Percentiles rank a stretch among this genome's conserved stretches.
Conservation (phyloP, 2,329 filamentous ascomycete species). For the Fusarium dlaminii region DNA sequence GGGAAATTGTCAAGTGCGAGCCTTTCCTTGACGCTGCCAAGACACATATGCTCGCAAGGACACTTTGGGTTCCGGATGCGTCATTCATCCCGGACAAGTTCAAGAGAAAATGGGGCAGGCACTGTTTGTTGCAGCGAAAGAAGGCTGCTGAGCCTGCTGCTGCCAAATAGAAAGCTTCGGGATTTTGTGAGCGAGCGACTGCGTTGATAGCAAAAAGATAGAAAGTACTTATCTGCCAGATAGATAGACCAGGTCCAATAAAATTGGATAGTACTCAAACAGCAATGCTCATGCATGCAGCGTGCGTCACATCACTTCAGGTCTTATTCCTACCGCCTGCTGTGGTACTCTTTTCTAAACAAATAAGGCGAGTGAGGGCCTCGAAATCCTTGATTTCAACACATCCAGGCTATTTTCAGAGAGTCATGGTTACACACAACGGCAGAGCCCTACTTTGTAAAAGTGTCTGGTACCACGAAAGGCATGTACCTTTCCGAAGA, state of each 20-base stretch:
- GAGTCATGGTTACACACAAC: not conserved
- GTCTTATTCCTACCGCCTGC: constrained; percentile 7
- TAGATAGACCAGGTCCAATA: not conserved
- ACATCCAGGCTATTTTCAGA: not conserved
- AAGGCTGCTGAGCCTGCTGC: not conserved
- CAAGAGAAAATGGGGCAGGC: constrained; percentile 83
- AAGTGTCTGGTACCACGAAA: not conserved
- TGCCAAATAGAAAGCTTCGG: not conserved
- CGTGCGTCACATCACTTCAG: not conserved
- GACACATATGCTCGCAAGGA: constrained; percentile 78
- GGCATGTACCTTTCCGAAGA: not conserved
- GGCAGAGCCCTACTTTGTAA: not conserved
- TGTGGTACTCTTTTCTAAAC: not conserved
- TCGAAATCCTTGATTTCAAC: not conserved
- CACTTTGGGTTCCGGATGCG: constrained; percentile 83
- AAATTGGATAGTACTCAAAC: not conserved
- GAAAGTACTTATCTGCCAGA: constrained; percentile 3
- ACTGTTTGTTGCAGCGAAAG: constrained; percentile 80
- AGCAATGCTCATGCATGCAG: not conserved
- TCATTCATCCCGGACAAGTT: constrained; percentile 74
- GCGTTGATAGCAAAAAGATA: not conserved
- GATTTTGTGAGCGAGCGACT: not conserved
- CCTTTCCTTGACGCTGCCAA: constrained; percentile 82
- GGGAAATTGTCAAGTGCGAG: constrained; percentile 80
- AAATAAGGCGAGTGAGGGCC: not conserved